Percentiles rank a stretch among this genome's conserved stretches.
phyloP scores from a whole-genome alignment of 352 stramenopile genomes.

The Pythium apleroticum region DNA sequence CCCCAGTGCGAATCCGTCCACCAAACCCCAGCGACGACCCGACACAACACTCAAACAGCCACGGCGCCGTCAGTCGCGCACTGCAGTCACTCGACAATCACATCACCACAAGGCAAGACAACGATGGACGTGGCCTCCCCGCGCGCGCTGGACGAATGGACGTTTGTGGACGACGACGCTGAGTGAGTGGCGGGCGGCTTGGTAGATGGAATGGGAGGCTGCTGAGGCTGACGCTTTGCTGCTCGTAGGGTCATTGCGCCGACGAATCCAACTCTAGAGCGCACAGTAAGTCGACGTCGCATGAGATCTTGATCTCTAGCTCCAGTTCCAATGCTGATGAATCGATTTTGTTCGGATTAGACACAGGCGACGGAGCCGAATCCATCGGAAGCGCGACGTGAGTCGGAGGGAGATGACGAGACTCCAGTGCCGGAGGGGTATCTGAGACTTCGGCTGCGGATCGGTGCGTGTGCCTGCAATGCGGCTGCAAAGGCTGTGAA shows the following conservation, averaged over 20 bases:
- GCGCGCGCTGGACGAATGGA: conserved; percentile 58
- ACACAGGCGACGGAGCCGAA: background rate
- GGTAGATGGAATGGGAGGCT: conserved; percentile 3
- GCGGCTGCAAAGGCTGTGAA: background rate
- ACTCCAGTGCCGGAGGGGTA: conserved; percentile 45
- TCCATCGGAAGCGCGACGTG: background rate
- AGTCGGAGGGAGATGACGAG: background rate
- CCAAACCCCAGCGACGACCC: background rate
- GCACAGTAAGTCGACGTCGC: background rate
- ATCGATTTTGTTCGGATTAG: background rate
- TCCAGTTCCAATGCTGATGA: background rate
- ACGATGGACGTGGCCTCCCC: conserved; percentile 19
- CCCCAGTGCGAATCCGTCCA: background rate
- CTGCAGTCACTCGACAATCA: background rate
- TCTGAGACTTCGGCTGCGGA: conserved; percentile 56
- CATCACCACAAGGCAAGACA: background rate
- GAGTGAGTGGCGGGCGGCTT: conserved; percentile 47
- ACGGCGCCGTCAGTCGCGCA: background rate
- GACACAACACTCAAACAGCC: background rate
- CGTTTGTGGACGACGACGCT: conserved; percentile 63
- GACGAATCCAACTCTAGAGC: background rate
- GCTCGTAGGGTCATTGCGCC: background rate
- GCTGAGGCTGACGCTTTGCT: background rate
- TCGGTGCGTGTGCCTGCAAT: conserved; percentile 22
- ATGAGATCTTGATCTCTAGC: background rate